Evolutionary conservation across 352 stramenopile species (phyloP).

Genomic region (Nothophytophthora sp.): DNA sequence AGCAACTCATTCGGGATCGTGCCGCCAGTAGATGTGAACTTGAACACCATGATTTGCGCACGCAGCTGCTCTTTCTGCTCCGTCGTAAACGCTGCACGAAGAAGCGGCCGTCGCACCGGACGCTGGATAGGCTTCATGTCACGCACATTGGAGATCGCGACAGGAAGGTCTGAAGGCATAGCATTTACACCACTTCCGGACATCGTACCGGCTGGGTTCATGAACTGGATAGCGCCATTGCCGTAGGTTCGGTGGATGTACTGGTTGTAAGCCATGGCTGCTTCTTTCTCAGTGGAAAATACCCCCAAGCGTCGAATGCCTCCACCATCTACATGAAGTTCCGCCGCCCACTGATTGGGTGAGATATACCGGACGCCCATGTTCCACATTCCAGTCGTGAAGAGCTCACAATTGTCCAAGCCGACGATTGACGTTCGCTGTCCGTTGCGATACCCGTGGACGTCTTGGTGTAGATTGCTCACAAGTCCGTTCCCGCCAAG

Average conservation of each 20-base stretch:
- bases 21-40: conserved; percentile 82
- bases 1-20: conserved; percentile 81
- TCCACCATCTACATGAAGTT: conserved; percentile 82
- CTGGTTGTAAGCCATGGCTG: conserved; percentile 83
- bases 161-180: conserved; percentile 34
- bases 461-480: conserved; percentile 35
- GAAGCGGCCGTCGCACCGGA: conserved; percentile 29
- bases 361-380: conserved; percentile 82
- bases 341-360: conserved; percentile 76
- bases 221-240: conserved; percentile 76
- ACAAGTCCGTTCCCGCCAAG: conserved; percentile 42
- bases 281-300: conserved; percentile 72
- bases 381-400: conserved; percentile 81
- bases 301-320: conserved; percentile 79
- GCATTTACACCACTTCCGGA: conserved; percentile 7
- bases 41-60: conserved; percentile 92
- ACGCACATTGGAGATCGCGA: conserved; percentile 47
- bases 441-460: conserved; percentile 59
- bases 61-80: conserved; percentile 90
- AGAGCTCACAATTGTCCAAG: conserved; percentile 77
- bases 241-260: conserved; percentile 89
- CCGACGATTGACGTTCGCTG: conserved; percentile 59
- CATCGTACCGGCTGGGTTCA: conserved; percentile 72
- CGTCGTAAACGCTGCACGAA: conserved; percentile 68
- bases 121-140: conserved; percentile 63